phyloP scores from a whole-genome alignment of 2,329 filamentous ascomycete genomes.

The Fusarium sp. region DNA sequence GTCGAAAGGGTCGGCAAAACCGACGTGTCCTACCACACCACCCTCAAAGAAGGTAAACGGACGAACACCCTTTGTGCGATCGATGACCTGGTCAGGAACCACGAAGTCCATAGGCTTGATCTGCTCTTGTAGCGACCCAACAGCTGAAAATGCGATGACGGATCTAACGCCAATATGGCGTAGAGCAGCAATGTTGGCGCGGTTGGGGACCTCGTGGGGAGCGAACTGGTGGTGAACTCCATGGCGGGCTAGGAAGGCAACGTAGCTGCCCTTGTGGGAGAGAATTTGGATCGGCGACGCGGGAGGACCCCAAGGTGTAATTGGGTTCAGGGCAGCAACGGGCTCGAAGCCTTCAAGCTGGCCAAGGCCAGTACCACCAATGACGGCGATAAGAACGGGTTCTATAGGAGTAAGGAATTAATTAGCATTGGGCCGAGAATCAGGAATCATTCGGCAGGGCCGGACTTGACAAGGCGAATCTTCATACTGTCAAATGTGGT shows the following conservation, averaged over 20 bases:
- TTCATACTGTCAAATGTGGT: slow-evolving; percentile 70
- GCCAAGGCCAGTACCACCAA: slow-evolving; percentile 92
- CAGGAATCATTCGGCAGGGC: slow-evolving; percentile 1
- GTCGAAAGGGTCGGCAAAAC: slow-evolving; percentile 97
- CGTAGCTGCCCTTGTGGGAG: slow-evolving; percentile 82
- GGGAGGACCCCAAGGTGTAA: slow-evolving; percentile 90
- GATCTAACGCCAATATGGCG: slow-evolving; percentile 89
- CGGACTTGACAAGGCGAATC: slow-evolving; percentile 3
- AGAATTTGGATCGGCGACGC: slow-evolving; percentile 85
- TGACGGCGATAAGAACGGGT: slow-evolving; percentile 86
- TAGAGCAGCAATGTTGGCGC: slow-evolving; percentile 98
- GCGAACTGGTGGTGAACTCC: slow-evolving; percentile 89
- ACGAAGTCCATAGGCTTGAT: slow-evolving; percentile 98
- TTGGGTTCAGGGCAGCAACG: slow-evolving; percentile 80
- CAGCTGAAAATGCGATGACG: slow-evolving; percentile 94
- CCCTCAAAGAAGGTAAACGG: slow-evolving; percentile 97
- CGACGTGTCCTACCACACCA: slow-evolving; percentile 92
- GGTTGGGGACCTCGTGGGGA: slow-evolving; percentile 93
- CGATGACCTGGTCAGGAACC: slow-evolving; percentile 95
- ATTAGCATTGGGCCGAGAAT: slow-evolving; percentile 30
- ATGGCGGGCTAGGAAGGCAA: slow-evolving; percentile 96
- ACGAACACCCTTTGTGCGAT: slow-evolving; percentile 94
- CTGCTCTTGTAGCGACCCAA: slow-evolving; percentile 90
- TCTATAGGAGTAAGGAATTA: slow-evolving; percentile 57
- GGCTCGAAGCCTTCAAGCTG: slow-evolving; percentile 89